Evolutionary conservation across 345 rosid genomes (phyloP), one percentile per base, ranked within the genome.

Genomic region (Acer negundo): DNA sequence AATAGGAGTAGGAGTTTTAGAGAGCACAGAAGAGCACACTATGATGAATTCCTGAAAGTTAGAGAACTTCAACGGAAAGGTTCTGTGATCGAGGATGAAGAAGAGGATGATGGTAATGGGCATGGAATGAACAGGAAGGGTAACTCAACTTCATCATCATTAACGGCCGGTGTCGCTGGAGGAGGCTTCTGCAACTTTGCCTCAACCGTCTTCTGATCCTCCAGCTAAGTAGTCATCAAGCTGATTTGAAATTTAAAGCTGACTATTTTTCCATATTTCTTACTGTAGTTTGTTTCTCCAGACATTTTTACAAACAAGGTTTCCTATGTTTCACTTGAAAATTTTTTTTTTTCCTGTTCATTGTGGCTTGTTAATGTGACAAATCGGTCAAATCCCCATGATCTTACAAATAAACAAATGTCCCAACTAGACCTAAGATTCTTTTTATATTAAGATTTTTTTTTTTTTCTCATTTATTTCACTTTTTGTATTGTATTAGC

Each of bases 11-110:
- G 68, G 79, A 87, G 85, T 69, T 96, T 96, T 81, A 90, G 74
- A 82, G 97, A 91, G 82, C 99, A 82, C 42, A 87, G 99, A 78
- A 84, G 87, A 80, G 96, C 84, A 53, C 99, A 97, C 75, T 97
- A 97, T 68, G 87, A 97, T 70, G 98, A 97, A 88, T 93, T 89
- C 82, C 89, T 75, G 74, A 94, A 85, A 75, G 96, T 94, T 66
- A 93, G 89, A 80, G 98, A 97, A 79, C 90, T 94, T 76, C 80
- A 86, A 78, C 83, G 84, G 19, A 80, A 86, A 35, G 97, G 96
- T 40, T 93, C 98, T 5, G 75, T 90, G 38, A 56, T 85, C 1
- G 97, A 84, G 72, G 97, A 90, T 22, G 92, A 83, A 72, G 99
- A 86, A 24, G 89, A 82, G 8, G 82, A 79, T 61, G 82, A 75